A percentile compares a stretch with the other conserved stretches of the same genome.
phyloP scores from a whole-genome alignment of 1,284 basidiomycete species.

The Jaminaea rosea region DNA sequence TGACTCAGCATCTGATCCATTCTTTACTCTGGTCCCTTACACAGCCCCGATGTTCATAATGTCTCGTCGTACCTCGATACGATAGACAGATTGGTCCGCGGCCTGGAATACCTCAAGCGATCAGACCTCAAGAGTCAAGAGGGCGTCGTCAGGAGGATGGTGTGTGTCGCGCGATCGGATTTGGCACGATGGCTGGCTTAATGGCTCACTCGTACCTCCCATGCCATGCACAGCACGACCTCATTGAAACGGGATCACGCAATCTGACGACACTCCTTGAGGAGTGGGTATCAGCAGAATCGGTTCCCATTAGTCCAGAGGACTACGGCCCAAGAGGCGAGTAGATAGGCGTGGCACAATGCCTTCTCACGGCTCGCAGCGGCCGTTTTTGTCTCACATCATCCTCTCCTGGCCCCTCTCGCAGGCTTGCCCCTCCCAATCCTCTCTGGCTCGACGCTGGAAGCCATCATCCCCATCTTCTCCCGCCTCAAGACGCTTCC shows the following conservation, averaged over 20 bases:
- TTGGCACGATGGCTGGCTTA: not conserved
- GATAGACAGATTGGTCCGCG: conserved; percentile 35
- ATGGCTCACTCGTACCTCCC: not conserved
- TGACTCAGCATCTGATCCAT: not conserved
- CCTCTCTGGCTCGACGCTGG: conserved; percentile 21
- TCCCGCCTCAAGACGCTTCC: conserved; percentile 30
- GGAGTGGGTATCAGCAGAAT: conserved; percentile 35
- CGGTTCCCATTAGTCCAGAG: conserved; percentile 25
- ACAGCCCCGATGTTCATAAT: conserved; percentile 24
- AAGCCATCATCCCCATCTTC: conserved; percentile 26
- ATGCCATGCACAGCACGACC: conserved; percentile 13
- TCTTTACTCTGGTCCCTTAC: not conserved
- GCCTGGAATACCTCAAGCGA: conserved; percentile 22
- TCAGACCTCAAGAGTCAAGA: conserved; percentile 27
- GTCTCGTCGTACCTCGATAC: conserved; percentile 41
- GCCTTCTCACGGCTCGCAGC: not conserved
- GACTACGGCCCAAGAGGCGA: conserved; percentile 13
- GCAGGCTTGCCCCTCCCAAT: conserved; percentile 15
- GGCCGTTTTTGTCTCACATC: too few relatives aligned
- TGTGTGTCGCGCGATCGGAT: not conserved
- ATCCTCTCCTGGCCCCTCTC: not conserved
- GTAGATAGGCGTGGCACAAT: not conserved
- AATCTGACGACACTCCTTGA: conserved; percentile 32
- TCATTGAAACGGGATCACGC: conserved; percentile 36
- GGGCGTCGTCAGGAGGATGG: conserved; percentile 34